Evolutionary conservation across 78 protist species (phyloP), one percentile per base, ranked within the genome.

Genomic region (Goniomonas avonlea): DNA sequence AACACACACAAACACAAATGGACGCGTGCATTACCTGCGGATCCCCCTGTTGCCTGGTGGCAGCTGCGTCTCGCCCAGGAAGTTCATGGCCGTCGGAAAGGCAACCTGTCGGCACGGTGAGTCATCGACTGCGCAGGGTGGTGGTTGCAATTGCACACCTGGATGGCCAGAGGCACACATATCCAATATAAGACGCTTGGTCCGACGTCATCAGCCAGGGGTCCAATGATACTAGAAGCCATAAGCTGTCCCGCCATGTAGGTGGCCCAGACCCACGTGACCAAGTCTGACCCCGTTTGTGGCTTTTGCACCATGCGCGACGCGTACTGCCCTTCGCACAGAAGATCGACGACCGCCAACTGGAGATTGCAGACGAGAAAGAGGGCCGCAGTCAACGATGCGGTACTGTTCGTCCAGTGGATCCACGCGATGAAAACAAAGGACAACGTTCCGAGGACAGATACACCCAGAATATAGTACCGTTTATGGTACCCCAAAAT

Each of bases 191-290:
- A 34, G 2, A 2, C n/a, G 15, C 47, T 7, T 7, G 39, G 3
- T 60, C 53, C 20, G 27, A 66, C 80, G 32, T 61, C 32, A 37
- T 82, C 80, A 11, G 81, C 65, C 7, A 82, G 18, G 9, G 81
- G 81, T 18, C 86, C 86, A 8, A 43, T 29, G 31, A 39, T 32
- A 4, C 9, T 9, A 0, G 74, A 73, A 15, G 73, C 69, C 21
- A 71, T 5, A 1, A 71, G 38, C 7, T 27, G 31, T 8, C 86
- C 86, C 38, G 31, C 3, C 20, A 35, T 60, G 34, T 35, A 2
- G 47, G 71, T 63, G 8, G 48, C 63, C 78, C 87, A 84, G 34
- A 84, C 82, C 87, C 87, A 82, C 11, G 85, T 37, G 25, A 82
- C 85, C 18, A 82, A 0, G 45, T 55, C 60, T 0, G 50, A 7